Evolutionary conservation across 495 filamentous ascomycete genomes (phyloP).

Genomic region (Neurospora terricola): DNA sequence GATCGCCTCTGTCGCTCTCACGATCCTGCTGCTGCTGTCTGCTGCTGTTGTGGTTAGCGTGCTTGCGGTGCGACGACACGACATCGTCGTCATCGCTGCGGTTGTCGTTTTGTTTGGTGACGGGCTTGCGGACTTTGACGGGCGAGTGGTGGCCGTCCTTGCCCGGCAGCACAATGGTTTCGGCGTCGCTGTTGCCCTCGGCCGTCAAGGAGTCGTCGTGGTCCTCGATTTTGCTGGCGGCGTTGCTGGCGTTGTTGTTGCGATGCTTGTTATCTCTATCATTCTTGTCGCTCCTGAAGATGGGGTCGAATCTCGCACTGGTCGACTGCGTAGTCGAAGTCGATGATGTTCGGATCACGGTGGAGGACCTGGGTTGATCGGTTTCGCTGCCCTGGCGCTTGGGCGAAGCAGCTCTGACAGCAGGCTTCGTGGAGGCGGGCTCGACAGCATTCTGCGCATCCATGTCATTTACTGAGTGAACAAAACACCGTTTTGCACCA

Average conservation of each 20-base stretch:
- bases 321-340: slow-evolving; percentile 11
- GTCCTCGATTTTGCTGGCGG: neutral
- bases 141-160: slow-evolving; percentile 59
- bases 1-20: slow-evolving; percentile 20
- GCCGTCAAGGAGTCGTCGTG: slow-evolving; percentile 31
- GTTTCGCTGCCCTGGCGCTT: slow-evolving; percentile 34
- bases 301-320: slow-evolving; percentile 14
- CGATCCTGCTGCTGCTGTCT: slow-evolving; percentile 7
- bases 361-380: slow-evolving; percentile 29
- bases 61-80: slow-evolving; percentile 25
- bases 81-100: slow-evolving; percentile 35
- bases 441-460: slow-evolving; percentile 51
- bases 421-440: slow-evolving; percentile 44
- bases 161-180: slow-evolving; percentile 68
- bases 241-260: neutral
- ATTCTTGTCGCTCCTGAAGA: slow-evolving; percentile 14
- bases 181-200: slow-evolving; percentile 66
- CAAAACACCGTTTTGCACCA: slow-evolving; percentile 39
- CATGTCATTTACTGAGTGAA: slow-evolving; percentile 46
- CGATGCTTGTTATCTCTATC: neutral
- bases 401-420: slow-evolving; percentile 29
- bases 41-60: slow-evolving; percentile 15
- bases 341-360: slow-evolving; percentile 17
- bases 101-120: slow-evolving; percentile 57
- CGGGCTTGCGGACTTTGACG: slow-evolving; percentile 52